A percentile compares a stretch with the other conserved stretches of the same genome.
phyloP scores from a whole-genome alignment of 2,329 filamentous ascomycete species.

The Tricladium varicosporioides region DNA sequence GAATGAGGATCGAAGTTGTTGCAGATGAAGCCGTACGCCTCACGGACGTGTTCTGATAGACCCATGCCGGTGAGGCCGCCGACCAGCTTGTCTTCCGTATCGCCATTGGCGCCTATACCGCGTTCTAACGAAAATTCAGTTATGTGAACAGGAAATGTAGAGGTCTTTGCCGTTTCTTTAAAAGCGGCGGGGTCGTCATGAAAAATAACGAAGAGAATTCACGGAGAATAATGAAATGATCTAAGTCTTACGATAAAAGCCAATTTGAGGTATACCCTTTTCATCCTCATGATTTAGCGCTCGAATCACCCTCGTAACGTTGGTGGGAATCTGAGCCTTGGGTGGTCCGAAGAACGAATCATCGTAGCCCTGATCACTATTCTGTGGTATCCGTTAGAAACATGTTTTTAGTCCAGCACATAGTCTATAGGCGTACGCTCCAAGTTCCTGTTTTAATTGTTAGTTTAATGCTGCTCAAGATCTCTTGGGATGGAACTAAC shows the following conservation, averaged over 20 bases:
- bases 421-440: slow-evolving; percentile 15
- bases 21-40: slow-evolving; percentile 46
- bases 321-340: slow-evolving; percentile 43
- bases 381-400: slow-evolving; percentile 4
- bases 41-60: slow-evolving; percentile 48
- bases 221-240: no score
- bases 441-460: slow-evolving; percentile 20
- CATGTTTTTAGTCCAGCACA: background rate
- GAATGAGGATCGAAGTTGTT: slow-evolving; percentile 40
- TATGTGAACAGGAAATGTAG: no score
- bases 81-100: slow-evolving; percentile 45
- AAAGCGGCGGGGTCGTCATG: no score
- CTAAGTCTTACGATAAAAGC: slow-evolving; percentile 45
- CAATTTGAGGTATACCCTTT: slow-evolving; percentile 53
- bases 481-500: slow-evolving; percentile 8
- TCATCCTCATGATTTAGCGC: slow-evolving; percentile 50
- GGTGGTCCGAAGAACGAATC: slow-evolving; percentile 9
- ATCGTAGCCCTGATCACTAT: slow-evolving; percentile 20
- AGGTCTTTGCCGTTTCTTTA: no score
- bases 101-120: slow-evolving; percentile 55
- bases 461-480: background rate
- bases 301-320: slow-evolving; percentile 57
- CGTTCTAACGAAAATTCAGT: slow-evolving; percentile 35
- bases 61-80: slow-evolving; percentile 55
- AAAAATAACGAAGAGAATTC: no score